Conservation (phyloP, 2,329 filamentous ascomycete genomes). For the Scedosporium dehoogii region DNA sequence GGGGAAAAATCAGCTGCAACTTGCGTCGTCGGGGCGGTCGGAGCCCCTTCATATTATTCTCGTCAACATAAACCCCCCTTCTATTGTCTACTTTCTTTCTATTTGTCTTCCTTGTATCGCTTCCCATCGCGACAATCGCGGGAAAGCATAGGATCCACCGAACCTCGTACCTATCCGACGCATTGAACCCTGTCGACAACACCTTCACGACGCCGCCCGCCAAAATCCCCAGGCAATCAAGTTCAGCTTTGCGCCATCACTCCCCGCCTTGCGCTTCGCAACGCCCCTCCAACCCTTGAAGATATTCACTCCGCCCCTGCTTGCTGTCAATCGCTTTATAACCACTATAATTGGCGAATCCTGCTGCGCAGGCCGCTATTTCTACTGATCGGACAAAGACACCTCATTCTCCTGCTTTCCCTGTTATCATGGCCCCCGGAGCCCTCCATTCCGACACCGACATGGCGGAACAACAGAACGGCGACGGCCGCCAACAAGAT, state of each 20-base stretch:
- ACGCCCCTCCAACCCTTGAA: not conserved
- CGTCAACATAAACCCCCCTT: not conserved
- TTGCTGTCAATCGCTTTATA: not conserved
- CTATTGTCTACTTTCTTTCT: not conserved
- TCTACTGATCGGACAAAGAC: not conserved
- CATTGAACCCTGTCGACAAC: not conserved
- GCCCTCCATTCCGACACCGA: constrained; percentile 22
- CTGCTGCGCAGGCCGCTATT: constrained; percentile 6
- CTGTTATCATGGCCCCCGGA: constrained; percentile 24
- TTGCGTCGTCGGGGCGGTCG: not conserved
- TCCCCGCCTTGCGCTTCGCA: not conserved
- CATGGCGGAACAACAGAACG: constrained; percentile 19
- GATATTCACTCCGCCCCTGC: not conserved
- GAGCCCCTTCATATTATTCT: constrained; percentile 1
- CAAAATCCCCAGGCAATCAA: not conserved
- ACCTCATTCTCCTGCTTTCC: not conserved
- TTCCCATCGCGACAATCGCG: not conserved
- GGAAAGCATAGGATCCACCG: not conserved
- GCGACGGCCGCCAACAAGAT: constrained; percentile 15
- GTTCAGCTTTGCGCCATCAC: not conserved
- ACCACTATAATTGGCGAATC: not conserved
- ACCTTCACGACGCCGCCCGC: not conserved
- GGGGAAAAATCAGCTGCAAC: constrained; percentile 1
- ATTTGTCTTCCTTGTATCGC: not conserved
- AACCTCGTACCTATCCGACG: not conserved